Conservation (phyloP, 1,139 yeast genomes). For the Candida neerlandica region DNA sequence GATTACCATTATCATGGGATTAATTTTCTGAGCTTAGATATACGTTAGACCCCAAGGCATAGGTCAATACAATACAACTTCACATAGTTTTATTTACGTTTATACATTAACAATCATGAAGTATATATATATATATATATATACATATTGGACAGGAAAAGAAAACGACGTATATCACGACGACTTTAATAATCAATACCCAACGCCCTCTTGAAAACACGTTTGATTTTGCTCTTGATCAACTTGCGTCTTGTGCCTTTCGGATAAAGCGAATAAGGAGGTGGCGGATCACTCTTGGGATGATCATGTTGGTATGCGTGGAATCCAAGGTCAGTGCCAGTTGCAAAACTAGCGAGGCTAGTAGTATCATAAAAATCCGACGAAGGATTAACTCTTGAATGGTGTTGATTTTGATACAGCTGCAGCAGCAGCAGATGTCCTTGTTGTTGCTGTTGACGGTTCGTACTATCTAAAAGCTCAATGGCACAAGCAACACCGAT, state of each 20-base stretch:
- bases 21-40: not conserved
- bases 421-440: not conserved
- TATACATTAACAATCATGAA: not conserved
- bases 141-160: not conserved
- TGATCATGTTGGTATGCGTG: not conserved
- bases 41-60: too few relatives aligned
- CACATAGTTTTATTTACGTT: not conserved
- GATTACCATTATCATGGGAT: conserved; percentile 4
- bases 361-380: not conserved
- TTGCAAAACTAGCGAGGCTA: not conserved
- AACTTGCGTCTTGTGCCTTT: not conserved
- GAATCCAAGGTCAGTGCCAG: not conserved
- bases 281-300: not conserved
- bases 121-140: not conserved
- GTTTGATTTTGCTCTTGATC: not conserved
- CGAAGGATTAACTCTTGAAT: not conserved
- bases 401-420: not conserved
- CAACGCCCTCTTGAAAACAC: not conserved
- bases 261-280: conserved; percentile 3
- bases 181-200: not conserved
- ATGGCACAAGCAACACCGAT: conserved; percentile 3
- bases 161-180: too few relatives aligned
- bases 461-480: not conserved
- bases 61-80: too few relatives aligned
- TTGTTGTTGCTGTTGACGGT: not conserved